phyloP scores from a whole-genome alignment of 2,329 filamentous ascomycete genomes.

The Penicillium griseofulvum region DNA sequence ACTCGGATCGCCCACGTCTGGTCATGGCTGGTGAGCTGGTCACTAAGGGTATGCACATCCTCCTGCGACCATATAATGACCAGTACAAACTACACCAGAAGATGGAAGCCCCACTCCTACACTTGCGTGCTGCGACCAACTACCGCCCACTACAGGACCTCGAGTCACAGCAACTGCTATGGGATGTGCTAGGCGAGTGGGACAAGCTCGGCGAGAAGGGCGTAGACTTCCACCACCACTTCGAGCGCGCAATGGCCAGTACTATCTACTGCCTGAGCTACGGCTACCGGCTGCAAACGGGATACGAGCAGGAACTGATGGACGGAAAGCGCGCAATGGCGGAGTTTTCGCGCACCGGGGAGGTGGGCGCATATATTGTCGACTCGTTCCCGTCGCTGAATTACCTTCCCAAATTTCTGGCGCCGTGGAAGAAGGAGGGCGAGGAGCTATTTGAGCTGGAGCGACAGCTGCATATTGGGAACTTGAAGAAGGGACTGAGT shows the following conservation, averaged over 20 bases:
- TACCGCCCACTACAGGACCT: neutral
- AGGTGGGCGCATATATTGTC: neutral
- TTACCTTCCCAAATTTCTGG: neutral
- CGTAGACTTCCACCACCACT: neutral
- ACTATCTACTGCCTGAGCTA: neutral
- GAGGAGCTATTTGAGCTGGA: neutral
- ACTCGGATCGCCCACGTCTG: neutral
- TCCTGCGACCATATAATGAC: neutral
- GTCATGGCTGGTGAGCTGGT: neutral
- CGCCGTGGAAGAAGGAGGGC: neutral
- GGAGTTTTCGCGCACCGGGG: neutral
- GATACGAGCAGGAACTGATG: neutral
- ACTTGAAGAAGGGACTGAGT: neutral
- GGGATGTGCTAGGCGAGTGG: neutral
- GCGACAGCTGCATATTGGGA: neutral
- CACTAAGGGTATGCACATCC: neutral
- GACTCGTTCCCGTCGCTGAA: neutral
- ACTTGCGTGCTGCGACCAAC: neutral
- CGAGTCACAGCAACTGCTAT: neutral
- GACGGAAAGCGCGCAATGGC: neutral
- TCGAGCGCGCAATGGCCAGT: neutral
- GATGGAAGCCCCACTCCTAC: neutral
- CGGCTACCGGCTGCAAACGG: neutral
- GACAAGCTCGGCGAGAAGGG: neutral
- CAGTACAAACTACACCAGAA: neutral